These are phyloP conservation scores for Rhododendron griersonianum DNA, from an alignment of 148 eudicot species.

Conservation along the genomic window DNA sequence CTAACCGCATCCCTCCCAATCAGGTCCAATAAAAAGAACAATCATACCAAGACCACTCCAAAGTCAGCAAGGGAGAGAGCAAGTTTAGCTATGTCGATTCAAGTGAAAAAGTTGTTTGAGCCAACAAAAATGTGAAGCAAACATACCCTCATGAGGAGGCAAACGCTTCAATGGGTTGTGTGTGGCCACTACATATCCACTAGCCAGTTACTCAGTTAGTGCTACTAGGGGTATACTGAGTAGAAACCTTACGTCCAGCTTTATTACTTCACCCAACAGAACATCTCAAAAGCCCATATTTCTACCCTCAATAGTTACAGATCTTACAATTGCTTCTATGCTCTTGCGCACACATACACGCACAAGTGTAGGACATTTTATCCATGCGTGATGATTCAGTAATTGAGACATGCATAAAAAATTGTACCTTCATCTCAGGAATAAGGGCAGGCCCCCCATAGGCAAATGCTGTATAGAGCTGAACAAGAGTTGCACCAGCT, in stretches of 20 bases:
- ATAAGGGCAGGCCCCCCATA: constrained; percentile 97
- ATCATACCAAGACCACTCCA: neutral
- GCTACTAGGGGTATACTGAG: neutral
- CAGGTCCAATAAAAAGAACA: neutral
- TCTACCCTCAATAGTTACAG: neutral
- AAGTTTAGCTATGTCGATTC: neutral
- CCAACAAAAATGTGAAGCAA: neutral
- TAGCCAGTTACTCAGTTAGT: neutral
- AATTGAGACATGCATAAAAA: neutral
- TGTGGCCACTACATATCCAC: neutral
- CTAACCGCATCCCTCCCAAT: neutral
- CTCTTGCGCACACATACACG: neutral
- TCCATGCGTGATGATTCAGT: neutral
- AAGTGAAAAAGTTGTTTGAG: neutral
- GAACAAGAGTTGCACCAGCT: constrained; percentile 90
- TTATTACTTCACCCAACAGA: neutral
- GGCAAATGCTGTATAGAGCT: constrained; percentile 91
- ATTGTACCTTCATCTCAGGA: constrained; percentile 78
- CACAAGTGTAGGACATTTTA: neutral
- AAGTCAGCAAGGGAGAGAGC: neutral
- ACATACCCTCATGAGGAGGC: neutral
- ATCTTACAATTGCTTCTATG: neutral
- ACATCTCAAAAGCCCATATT: neutral
- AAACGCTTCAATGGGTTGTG: neutral
- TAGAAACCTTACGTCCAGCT: neutral